Base-by-base conservation (phyloP, 805 yeast genomes). In the Debaryomyces castellii region DNA sequence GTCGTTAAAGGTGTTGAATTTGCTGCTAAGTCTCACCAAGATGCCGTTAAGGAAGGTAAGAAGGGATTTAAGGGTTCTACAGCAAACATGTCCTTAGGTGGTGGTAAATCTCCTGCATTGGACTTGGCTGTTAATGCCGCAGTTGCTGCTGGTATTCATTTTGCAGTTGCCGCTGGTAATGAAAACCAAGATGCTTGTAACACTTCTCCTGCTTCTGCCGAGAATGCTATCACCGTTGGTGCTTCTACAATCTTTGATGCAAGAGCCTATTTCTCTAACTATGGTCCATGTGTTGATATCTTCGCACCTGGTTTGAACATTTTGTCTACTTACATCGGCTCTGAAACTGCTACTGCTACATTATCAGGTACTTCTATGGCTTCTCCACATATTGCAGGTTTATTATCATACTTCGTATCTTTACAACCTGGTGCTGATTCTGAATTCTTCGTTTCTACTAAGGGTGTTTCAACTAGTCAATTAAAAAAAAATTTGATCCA, bases 341-440 rank as follows among this genome's bases (percentile, higher is more conserved):
- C 89, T 3, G 75, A 78, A 43, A 68, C 80, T 44, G 87, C 90
- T 36, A 85, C 92, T 54, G 90, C 94, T 38, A 81, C 88, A 33
- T 75, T 87, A 64, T 87, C 96, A 32, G 99, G 99, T 70, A 92
- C 97, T 9, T 92, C 98, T 12, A 92, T 92, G 99, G 97, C 98
- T 18, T 87, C 97, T 32, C 98, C 99, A 39, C 97, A 90, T 62
- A 91, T 91, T 55, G 85, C 90, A 49, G 99, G 99, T 57, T 77
- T 92, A 65, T 81, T 90, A 60, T 80, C 96, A 7, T 92, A 92
- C 77, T 92, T 81, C 72, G 74, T 91, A 63, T 85, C 96, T 5
- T 79, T 90, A 67, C 89, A 87, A 71, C 96, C 96, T 54, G 85
- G 79, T 38, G 65, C 82, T 11, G 80, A 76, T 40, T 83, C 90